Conservation (phyloP, 345 rosid species). For the Barbarea vulgaris region DNA sequence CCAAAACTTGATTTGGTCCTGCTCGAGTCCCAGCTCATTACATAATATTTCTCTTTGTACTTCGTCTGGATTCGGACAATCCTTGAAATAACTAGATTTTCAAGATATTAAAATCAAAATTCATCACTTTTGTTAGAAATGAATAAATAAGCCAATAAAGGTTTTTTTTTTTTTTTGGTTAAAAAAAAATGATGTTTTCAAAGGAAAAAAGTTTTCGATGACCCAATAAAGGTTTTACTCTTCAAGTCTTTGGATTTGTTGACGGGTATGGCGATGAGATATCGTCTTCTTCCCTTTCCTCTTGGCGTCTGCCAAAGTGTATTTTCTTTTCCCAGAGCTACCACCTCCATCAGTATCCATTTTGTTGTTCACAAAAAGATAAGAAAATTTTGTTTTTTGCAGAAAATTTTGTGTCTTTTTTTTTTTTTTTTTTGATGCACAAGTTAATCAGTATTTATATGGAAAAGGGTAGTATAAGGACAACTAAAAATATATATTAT, state of each 20-base stretch:
- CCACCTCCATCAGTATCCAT: slow-evolving; percentile 31
- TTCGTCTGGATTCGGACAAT: slow-evolving; percentile 70
- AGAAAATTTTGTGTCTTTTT: background rate
- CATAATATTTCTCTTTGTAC: slow-evolving; percentile 54
- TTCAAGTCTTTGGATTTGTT: slow-evolving; percentile 60
- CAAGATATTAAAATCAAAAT: background rate
- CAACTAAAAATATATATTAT: background rate
- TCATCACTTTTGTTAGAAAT: background rate
- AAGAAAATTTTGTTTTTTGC: background rate
- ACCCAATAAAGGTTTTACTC: slow-evolving; percentile 34
- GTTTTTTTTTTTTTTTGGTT: too few species aligned
- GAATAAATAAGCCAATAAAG: background rate
- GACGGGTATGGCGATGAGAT: slow-evolving; percentile 56
- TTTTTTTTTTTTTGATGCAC: background rate
- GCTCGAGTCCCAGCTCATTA: slow-evolving; percentile 50
- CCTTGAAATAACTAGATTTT: slow-evolving; percentile 56
- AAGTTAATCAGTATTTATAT: slow-evolving; percentile 21
- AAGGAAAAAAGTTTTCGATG: too few species aligned
- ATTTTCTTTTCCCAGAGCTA: slow-evolving; percentile 48
- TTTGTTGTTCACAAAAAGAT: background rate
- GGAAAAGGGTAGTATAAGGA: background rate
- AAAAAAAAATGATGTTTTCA: too few species aligned
- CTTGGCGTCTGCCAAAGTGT: slow-evolving; percentile 9
- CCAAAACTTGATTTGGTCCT: slow-evolving; percentile 74
- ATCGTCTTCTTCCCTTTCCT: slow-evolving; percentile 31